phyloP scores from a whole-genome alignment of 371 early-diverging fungal species.

The Actinomortierella ambigua region DNA sequence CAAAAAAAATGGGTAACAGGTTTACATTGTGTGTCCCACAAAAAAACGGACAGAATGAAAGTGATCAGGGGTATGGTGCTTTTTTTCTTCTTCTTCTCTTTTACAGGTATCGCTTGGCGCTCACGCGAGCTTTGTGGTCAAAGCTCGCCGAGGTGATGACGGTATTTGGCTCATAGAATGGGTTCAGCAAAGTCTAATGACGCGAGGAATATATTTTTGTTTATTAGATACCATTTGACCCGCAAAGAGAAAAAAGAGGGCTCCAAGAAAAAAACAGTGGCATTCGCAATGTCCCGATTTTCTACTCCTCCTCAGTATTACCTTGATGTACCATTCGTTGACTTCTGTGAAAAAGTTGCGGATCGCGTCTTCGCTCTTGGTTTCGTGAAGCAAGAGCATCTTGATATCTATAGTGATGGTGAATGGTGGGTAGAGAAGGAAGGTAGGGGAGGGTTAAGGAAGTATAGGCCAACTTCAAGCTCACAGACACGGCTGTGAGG shows the following conservation, averaged over 20 bases:
- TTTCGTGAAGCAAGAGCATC: conserved; percentile 92
- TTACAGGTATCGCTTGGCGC: conserved; percentile 82
- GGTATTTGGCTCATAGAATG: conserved; percentile 86
- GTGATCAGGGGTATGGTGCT: not conserved
- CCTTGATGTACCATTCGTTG: conserved; percentile 93
- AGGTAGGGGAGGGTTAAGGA: no score
- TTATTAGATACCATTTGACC: no score
- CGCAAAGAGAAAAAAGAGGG: not conserved
- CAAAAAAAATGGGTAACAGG: no score
- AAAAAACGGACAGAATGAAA: not conserved
- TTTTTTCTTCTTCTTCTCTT: conserved; percentile 4
- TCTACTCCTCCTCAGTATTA: conserved; percentile 30
- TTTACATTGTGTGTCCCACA: not conserved
- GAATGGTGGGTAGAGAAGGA: conserved; percentile 2
- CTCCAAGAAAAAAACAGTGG: not conserved
- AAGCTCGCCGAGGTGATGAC: conserved; percentile 83
- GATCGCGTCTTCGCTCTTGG: conserved; percentile 87
- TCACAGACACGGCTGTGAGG: no score
- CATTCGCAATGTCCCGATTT: not conserved
- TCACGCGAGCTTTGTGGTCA: conserved; percentile 76
- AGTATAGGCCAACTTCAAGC: not conserved
- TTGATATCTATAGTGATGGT: conserved; percentile 81
- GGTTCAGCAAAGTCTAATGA: conserved; percentile 79
- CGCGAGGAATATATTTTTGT: not conserved
- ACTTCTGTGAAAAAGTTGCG: conserved; percentile 88